phyloP scores from a whole-genome alignment of 306 rosid genomes.

The Lotus japonicus region DNA sequence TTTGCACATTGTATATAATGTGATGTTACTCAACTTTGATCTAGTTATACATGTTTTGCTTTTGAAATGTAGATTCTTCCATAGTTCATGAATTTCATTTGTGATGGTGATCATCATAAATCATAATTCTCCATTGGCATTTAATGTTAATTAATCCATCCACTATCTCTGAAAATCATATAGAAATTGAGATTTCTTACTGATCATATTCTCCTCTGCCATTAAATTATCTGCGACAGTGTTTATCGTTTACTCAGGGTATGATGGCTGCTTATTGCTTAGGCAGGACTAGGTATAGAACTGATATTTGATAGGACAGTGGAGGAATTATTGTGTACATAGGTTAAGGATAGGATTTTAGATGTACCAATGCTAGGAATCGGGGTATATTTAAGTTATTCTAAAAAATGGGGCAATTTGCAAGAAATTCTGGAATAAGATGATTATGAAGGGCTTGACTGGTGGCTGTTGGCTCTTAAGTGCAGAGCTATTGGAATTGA shows the following conservation, averaged over 20 bases:
- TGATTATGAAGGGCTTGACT: neutral
- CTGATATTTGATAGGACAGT: neutral
- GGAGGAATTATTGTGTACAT: neutral
- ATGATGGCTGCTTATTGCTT: no score
- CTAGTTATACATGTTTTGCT: no score
- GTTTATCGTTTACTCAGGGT: no score
- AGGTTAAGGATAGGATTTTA: neutral
- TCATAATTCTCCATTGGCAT: neutral
- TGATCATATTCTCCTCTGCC: neutral
- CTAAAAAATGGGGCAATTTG: neutral
- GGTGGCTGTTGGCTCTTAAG: neutral
- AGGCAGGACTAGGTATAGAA: neutral
- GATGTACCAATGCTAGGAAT: neutral
- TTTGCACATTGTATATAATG: no score
- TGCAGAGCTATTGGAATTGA: neutral
- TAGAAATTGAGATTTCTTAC: neutral
- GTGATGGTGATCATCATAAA: neutral
- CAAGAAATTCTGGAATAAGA: neutral
- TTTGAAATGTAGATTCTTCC: conserved; percentile 7
- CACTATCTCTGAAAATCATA: neutral
- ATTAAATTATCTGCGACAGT: no score
- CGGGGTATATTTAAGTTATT: neutral
- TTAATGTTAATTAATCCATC: conserved; percentile 14
- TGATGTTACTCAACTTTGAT: no score
- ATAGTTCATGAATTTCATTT: neutral